Percentiles rank a stretch among this genome's conserved stretches.
Evolutionary conservation across 352 stramenopile species (phyloP).

Genomic region (Phytophthora lateralis): DNA sequence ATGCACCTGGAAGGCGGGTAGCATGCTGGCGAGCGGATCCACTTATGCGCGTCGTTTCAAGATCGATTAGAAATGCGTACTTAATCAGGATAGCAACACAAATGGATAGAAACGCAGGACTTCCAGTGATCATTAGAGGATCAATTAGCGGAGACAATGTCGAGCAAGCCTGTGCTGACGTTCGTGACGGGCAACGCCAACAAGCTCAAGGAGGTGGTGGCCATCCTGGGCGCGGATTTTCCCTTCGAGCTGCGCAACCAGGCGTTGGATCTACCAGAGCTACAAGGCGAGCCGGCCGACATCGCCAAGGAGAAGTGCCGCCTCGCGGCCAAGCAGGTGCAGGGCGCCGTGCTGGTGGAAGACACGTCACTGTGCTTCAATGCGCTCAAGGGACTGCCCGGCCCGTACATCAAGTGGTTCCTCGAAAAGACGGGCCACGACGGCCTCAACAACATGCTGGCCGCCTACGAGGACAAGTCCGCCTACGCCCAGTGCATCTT

Average conservation of each 20-base stretch:
- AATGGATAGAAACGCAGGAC: not conserved
- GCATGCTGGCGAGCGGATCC: slow-evolving; percentile 41
- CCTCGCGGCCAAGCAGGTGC: slow-evolving; percentile 85
- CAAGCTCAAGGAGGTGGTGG: slow-evolving; percentile 82
- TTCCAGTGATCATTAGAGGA: no score
- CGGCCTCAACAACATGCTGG: slow-evolving; percentile 95
- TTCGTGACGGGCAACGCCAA: slow-evolving; percentile 90
- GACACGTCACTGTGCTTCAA: slow-evolving; percentile 98
- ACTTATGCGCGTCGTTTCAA: slow-evolving; percentile 30
- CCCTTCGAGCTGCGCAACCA: slow-evolving; percentile 93
- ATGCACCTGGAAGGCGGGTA: slow-evolving; percentile 83
- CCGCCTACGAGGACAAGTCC: slow-evolving; percentile 94
- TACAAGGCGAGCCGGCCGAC: slow-evolving; percentile 96
- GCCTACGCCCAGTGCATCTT: slow-evolving; percentile 98
- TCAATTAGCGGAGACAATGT: slow-evolving; percentile 17
- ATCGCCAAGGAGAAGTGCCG: slow-evolving; percentile 96
- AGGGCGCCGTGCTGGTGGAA: slow-evolving; percentile 94
- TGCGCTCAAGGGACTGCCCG: slow-evolving; percentile 93
- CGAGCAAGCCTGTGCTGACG: slow-evolving; percentile 60
- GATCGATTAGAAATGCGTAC: slow-evolving; percentile 7
- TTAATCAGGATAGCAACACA: not conserved
- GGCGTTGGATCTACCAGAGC: slow-evolving; percentile 96
- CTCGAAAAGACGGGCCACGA: slow-evolving; percentile 94
- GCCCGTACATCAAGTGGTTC: slow-evolving; percentile 99
- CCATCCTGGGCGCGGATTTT: slow-evolving; percentile 86